A percentile compares a stretch with the other conserved stretches of the same genome.
Conservation (phyloP, 2,329 filamentous ascomycete species). For the Phaeomoniella chlamydospora region DNA sequence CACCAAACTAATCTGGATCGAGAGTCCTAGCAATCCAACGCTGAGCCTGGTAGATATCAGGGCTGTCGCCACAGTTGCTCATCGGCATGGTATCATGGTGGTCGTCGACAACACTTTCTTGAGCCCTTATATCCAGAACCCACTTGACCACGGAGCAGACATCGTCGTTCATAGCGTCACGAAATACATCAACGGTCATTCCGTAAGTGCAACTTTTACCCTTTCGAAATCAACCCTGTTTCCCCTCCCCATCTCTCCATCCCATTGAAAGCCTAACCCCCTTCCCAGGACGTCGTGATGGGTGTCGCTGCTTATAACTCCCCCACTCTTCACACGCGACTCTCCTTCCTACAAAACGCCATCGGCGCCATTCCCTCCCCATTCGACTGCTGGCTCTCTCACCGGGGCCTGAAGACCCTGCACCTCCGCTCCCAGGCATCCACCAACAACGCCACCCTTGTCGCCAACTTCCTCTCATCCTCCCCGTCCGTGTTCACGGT, state of each 20-base stretch:
- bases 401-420: constrained; percentile 90
- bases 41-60: constrained; percentile 85
- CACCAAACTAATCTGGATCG: constrained; percentile 95
- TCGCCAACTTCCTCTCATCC: constrained; percentile 63
- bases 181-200: constrained; percentile 98
- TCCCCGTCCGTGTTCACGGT: constrained; percentile 75
- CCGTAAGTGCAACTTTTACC: constrained; percentile 19
- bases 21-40: constrained; percentile 89
- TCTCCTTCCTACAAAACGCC: constrained; percentile 90
- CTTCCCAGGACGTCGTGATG: constrained; percentile 73
- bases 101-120: constrained; percentile 99
- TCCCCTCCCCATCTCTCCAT: neutral
- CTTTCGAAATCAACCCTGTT: constrained; percentile 1
- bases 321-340: constrained; percentile 57
- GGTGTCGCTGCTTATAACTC: constrained; percentile 92
- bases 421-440: constrained; percentile 84
- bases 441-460: constrained; percentile 60
- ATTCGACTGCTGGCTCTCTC: constrained; percentile 96
- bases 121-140: constrained; percentile 92
- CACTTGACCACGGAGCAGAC: constrained; percentile 85
- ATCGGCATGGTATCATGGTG: constrained; percentile 77
- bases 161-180: constrained; percentile 95
- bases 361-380: constrained; percentile 88
- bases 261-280: constrained; percentile 1
- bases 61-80: constrained; percentile 67